Evolutionary conservation across 2,329 filamentous ascomycete genomes (phyloP), one percentile per base, ranked within the genome.

Genomic region (Elsinoe perseae): DNA sequence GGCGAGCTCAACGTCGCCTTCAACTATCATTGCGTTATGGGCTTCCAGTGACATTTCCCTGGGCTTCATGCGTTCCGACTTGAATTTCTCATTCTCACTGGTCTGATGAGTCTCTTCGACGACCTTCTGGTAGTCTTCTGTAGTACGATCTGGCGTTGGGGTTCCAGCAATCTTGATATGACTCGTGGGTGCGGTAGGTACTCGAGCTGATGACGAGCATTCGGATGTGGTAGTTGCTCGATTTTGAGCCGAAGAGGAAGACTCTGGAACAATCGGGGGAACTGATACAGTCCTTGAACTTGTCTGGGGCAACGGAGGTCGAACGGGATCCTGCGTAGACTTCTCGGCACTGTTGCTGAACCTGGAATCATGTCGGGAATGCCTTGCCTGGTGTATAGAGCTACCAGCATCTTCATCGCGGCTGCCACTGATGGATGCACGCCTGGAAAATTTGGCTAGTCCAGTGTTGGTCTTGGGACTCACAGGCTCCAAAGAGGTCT

Each of bases 391-490:
- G 40, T 25, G 32, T 36, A 14, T 14, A 36, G 12, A 9, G 12
- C 12, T 9, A 36, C 5, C 5, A 14, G 10, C 32, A 36, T 36
- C 32, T 9, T 12, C 9, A 36, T 9, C 12, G 32, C n/a, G 32
- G 3, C 12, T 36, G 4, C 32, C 32, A 12, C 4, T 12, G 10
- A 6, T 4, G 9, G 12, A 3, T 12, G 32, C 10, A 4, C n/a
- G 5, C 5, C 4, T 36, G 32, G 10, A 14, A 14, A 14, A 3
- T 14, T 6, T 14, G n/a, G 52, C 34, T 10, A 14, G 8, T 16
- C 9, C 18, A 10, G 52, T 14, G 30, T 34, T 34, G 9, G 40
- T 48, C 42, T 46, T 56, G 6, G 53, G 53, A 34, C 53, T 56
- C n/a, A 56, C 28, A 16, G 53, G 38, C 4, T 32, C 42, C 9